Conservation (phyloP, 2,329 filamentous ascomycete species). For the Hypoxylon sp. region DNA sequence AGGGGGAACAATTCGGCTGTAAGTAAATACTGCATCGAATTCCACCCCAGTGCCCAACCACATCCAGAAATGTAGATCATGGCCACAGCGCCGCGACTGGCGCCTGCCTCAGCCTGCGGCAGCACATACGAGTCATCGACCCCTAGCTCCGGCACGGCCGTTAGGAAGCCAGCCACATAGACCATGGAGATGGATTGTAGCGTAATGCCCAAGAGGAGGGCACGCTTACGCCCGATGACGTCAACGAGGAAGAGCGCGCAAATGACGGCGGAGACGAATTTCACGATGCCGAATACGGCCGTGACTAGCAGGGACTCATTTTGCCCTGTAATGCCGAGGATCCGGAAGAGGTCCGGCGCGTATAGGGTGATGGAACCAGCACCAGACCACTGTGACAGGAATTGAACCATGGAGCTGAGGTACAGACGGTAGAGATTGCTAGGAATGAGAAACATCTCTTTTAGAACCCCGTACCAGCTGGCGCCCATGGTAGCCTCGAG, state of each 20-base stretch:
- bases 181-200: conserved; percentile 74
- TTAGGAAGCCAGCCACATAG: conserved; percentile 74
- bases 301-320: conserved; percentile 80
- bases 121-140: conserved; percentile 65
- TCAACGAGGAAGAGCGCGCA: conserved; percentile 87
- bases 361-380: conserved; percentile 83
- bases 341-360: conserved; percentile 78
- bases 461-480: conserved; percentile 74
- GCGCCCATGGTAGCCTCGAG: conserved; percentile 78
- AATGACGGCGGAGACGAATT: conserved; percentile 75
- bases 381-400: conserved; percentile 81
- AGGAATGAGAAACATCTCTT: conserved; percentile 77
- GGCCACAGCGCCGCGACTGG: conserved; percentile 77
- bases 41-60: conserved; percentile 81
- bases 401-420: conserved; percentile 76
- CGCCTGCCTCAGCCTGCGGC: conserved; percentile 64
- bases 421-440: conserved; percentile 82
- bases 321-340: conserved; percentile 78
- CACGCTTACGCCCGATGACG: conserved; percentile 80
- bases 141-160: conserved; percentile 72
- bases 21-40: conserved; percentile 83
- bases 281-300: conserved; percentile 82
- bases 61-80: conserved; percentile 80
- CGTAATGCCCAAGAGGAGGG: conserved; percentile 72
- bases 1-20: conserved; percentile 85